Base-by-base conservation (phyloP, 176 grass and related monocot species). In the Avena atlantica region DNA sequence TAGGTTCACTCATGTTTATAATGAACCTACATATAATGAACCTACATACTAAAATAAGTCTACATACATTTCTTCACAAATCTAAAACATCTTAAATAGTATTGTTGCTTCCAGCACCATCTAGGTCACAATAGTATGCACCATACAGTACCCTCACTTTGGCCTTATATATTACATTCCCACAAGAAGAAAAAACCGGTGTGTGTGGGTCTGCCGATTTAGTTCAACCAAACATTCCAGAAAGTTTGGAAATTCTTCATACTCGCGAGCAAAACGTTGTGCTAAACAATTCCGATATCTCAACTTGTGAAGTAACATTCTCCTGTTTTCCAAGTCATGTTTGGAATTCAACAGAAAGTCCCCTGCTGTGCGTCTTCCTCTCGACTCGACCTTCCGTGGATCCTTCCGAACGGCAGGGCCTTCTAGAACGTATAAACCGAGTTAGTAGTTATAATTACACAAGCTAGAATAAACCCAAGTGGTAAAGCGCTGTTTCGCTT, bases 291-390 rank as follows among this genome's bases (percentile, higher is more conserved):
- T 53, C 19, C 42, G 24, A 68, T 37, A 36, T 36, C 29, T 68
- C 7, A 66, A 29, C 17, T 71, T 71, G 19, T 80, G 45, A 74
- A 74, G 44, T 17, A 23, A 25, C 9, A 51, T 25, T 25, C 25
- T 25, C 19, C 42, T 1, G 10, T 62, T 52, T 52, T 88, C 74
- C 63, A 82, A 45, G 44, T 29, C 55, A 73, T 84, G 64, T 83
- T 14, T 27, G 0, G 29, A 64, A 40, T 59, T 34, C 76, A 82
- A 78, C 70, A 53, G 52, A 61, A 16, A 29, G 6, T 84, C 21
- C 29, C 29, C 29, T 31, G 29, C 29, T 31, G 29, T 31, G 29
- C 29, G 29, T 57, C 55, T 57, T 19, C 55, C 55, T 19, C 29
- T 31, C 29, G 55, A 8, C 29, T 31, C 29, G 55, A 8, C 17